These are phyloP conservation scores for Sextonia rubra DNA, from an alignment of 164 flowering plant species.

Conservation along the genomic window DNA sequence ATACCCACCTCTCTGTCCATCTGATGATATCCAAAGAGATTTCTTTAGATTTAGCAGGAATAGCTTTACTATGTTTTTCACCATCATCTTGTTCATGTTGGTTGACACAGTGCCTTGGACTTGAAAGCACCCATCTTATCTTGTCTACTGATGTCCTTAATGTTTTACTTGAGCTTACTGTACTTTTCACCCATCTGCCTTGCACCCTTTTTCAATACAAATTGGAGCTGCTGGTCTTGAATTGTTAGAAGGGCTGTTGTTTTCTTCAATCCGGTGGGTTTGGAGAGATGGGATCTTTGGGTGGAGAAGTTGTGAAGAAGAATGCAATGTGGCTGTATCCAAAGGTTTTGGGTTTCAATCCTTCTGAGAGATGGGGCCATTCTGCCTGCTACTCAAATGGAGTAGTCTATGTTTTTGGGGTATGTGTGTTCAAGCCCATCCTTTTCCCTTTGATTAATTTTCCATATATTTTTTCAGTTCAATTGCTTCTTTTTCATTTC, in stretches of 20 bases:
- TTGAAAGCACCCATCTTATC: constrained; percentile 97
- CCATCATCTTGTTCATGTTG: constrained; percentile 34
- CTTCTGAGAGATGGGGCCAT: constrained; percentile 98
- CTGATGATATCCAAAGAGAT: neutral
- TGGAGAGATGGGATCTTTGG: constrained; percentile 26
- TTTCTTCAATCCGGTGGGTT: constrained; percentile 5
- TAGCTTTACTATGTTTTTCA: neutral
- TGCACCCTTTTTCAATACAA: constrained; percentile 12
- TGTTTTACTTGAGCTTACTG: constrained; percentile 50
- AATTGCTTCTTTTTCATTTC: neutral
- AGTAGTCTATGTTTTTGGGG: constrained; percentile 74
- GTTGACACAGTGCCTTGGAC: constrained; percentile 77
- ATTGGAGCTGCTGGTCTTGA: constrained; percentile 1
- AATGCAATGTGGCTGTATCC: constrained; percentile 96
- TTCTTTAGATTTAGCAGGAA: neutral
- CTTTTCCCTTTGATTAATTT: neutral
- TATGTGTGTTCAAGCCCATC: constrained; percentile 24
- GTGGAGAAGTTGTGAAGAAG: constrained; percentile 41
- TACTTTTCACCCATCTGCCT: constrained; percentile 37
- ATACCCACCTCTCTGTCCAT: neutral
- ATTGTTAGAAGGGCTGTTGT: neutral
- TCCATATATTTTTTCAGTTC: neutral
- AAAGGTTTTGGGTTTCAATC: constrained; percentile 58
- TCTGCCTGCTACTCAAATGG: constrained; percentile 76
- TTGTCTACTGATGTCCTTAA: constrained; percentile 68